Conservation (phyloP, 805 yeast genomes). For the Candida sphagnicola region DNA sequence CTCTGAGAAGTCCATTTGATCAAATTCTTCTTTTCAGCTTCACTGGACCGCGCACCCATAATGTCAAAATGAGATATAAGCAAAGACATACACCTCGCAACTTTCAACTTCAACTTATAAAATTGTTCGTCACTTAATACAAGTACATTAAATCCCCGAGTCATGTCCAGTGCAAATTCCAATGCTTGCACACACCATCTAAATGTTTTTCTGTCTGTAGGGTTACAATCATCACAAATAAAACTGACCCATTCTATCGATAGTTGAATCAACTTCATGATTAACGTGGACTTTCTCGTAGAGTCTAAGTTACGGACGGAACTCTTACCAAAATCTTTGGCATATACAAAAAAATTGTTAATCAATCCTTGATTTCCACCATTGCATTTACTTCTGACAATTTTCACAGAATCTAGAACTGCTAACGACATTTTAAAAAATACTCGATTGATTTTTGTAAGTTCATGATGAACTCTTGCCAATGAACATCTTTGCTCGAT, state of each 20-base stretch:
- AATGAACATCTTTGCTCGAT: conserved; percentile 69
- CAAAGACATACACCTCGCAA: conserved; percentile 91
- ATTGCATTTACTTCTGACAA: conserved; percentile 50
- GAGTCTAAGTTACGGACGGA: conserved; percentile 63
- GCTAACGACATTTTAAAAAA: conserved; percentile 66
- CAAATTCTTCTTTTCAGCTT: conserved; percentile 53
- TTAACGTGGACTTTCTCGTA: conserved; percentile 60
- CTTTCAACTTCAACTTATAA: conserved; percentile 65
- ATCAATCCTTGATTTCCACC: conserved; percentile 73
- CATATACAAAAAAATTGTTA: conserved; percentile 69
- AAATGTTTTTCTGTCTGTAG: conserved; percentile 86
- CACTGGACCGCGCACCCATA: conserved; percentile 94
- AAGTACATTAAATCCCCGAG: conserved; percentile 83
- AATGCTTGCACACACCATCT: conserved; percentile 95
- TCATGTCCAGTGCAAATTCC: conserved; percentile 94
- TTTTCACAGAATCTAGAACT: conserved; percentile 57
- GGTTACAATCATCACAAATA: conserved; percentile 90
- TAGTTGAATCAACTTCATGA: conserved; percentile 66
- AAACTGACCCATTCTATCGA: conserved; percentile 91
- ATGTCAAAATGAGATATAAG: conserved; percentile 94
- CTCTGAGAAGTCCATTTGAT: conserved; percentile 50
- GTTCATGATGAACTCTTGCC: conserved; percentile 67
- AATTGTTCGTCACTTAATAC: conserved; percentile 78
- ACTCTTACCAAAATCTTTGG: conserved; percentile 77
- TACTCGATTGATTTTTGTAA: conserved; percentile 59